A percentile compares a stretch with the other conserved stretches of the same genome.
Evolutionary conservation across 1,139 yeast species (phyloP).

Genomic region (Trichomonascaceae sp.): DNA sequence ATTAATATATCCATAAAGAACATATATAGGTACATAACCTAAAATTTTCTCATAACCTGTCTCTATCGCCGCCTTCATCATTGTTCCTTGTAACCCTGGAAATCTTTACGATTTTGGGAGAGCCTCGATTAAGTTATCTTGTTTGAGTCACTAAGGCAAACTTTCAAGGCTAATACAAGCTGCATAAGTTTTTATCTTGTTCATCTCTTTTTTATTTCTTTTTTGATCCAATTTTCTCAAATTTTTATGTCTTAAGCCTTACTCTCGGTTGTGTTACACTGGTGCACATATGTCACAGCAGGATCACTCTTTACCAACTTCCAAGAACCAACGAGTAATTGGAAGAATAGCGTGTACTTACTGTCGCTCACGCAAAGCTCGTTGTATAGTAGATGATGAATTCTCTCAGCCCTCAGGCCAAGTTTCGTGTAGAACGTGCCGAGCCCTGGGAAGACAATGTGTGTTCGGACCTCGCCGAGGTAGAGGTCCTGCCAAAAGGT

Average conservation of each 20-base stretch:
- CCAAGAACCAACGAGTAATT: not conserved
- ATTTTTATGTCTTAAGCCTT: not conserved
- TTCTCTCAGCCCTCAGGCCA: not conserved
- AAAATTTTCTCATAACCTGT: not conserved
- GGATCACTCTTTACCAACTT: not conserved
- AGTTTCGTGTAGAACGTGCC: slow-evolving; percentile 3
- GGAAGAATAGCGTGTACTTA: slow-evolving; percentile 5
- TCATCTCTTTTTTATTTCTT: slow-evolving; percentile 12
- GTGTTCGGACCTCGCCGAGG: slow-evolving; percentile 4
- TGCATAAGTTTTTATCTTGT: not conserved
- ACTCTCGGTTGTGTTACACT: not conserved
- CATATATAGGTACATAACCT: too few relatives aligned
- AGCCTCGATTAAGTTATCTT: not conserved
- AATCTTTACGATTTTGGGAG: not conserved
- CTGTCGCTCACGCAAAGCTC: slow-evolving; percentile 6
- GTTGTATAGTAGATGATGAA: slow-evolving; percentile 6
- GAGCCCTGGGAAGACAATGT: slow-evolving; percentile 5
- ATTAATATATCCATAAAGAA: too few relatives aligned
- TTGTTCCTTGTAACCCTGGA: not conserved
- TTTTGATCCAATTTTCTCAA: slow-evolving; percentile 12
- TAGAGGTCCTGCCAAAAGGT: slow-evolving; percentile 5
- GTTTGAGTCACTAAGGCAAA: not conserved
- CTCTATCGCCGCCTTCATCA: too few relatives aligned
- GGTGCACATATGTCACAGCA: not conserved
- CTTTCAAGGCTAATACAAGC: not conserved